Conservation (phyloP, 116 monocot genomes). For the Iris pallida region DNA sequence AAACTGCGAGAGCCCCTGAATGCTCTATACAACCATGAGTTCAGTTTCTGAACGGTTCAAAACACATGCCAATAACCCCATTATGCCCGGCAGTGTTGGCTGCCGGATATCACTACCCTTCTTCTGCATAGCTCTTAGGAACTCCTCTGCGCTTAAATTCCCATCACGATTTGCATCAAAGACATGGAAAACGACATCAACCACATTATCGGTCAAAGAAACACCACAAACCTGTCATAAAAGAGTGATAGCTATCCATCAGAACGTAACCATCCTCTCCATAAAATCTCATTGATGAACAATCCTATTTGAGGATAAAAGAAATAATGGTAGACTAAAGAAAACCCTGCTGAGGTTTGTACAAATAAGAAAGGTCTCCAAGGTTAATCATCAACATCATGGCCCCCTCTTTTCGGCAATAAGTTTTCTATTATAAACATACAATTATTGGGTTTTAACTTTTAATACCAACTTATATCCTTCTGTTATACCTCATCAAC, state of each 20-base stretch:
- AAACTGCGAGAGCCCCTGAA: no score
- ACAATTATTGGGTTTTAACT: no score
- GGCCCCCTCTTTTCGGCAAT: no score
- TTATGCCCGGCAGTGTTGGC: slow-evolving; percentile 10
- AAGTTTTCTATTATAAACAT: no score
- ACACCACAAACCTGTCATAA: slow-evolving; percentile 74
- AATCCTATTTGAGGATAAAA: not conserved
- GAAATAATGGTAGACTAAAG: not conserved
- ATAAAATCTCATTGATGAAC: not conserved
- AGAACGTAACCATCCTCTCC: not conserved
- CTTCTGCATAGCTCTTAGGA: slow-evolving; percentile 56
- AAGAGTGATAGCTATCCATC: not conserved
- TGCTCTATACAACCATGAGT: no score
- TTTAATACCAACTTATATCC: no score
- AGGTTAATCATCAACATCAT: no score
- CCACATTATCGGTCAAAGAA: slow-evolving; percentile 55
- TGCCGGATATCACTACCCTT: slow-evolving; percentile 60
- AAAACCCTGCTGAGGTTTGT: no score
- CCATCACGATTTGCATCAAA: slow-evolving; percentile 80
- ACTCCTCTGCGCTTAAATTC: slow-evolving; percentile 65
- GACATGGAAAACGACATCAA: slow-evolving; percentile 74
- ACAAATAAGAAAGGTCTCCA: not conserved
- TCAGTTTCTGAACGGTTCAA: no score
- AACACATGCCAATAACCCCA: no score
- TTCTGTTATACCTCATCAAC: no score